Evolutionary conservation across 768 basidiomycete genomes (phyloP).

Genomic region (Leccinum ochraceum): DNA sequence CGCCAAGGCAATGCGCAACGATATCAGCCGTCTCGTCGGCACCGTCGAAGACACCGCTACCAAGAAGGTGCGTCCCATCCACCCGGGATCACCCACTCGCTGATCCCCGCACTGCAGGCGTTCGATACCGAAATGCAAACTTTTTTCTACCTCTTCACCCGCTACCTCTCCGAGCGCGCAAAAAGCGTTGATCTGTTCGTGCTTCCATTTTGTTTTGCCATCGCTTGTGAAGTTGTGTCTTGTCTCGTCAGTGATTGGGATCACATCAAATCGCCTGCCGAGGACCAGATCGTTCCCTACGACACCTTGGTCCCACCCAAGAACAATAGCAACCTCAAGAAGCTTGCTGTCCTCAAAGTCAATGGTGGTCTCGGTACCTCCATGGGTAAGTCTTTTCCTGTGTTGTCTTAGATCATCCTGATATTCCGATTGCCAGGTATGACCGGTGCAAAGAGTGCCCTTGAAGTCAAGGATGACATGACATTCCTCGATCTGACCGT

Average conservation of each 20-base stretch:
- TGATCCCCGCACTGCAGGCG: conserved; percentile 41
- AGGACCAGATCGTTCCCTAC: conserved; percentile 65
- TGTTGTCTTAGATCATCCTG: neutral
- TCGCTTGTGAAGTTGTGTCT: conserved; percentile 1
- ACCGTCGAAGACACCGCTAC: conserved; percentile 77
- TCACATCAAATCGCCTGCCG: conserved; percentile 60
- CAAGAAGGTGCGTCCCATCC: conserved; percentile 63
- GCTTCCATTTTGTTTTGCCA: conserved; percentile 21
- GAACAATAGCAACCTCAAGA: conserved; percentile 56
- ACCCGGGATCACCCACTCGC: conserved; percentile 8
- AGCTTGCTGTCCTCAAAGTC: conserved; percentile 76
- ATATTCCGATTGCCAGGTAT: conserved; percentile 38
- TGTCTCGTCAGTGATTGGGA: conserved; percentile 35
- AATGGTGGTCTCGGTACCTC: conserved; percentile 76
- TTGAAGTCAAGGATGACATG: conserved; percentile 75
- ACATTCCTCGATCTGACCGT: conserved; percentile 69
- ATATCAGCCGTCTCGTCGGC: conserved; percentile 90
- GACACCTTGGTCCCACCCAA: conserved; percentile 45
- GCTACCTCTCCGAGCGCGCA: conserved; percentile 72
- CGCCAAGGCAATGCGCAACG: conserved; percentile 97
- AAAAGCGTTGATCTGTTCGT: conserved; percentile 69
- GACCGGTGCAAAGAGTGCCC: conserved; percentile 67
- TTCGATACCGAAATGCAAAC: conserved; percentile 84
- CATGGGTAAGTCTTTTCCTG: conserved; percentile 41
- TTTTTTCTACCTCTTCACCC: conserved; percentile 81